Base-by-base conservation (phyloP, 2,329 filamentous ascomycete genomes). In the Paramyrothecium roridum region DNA sequence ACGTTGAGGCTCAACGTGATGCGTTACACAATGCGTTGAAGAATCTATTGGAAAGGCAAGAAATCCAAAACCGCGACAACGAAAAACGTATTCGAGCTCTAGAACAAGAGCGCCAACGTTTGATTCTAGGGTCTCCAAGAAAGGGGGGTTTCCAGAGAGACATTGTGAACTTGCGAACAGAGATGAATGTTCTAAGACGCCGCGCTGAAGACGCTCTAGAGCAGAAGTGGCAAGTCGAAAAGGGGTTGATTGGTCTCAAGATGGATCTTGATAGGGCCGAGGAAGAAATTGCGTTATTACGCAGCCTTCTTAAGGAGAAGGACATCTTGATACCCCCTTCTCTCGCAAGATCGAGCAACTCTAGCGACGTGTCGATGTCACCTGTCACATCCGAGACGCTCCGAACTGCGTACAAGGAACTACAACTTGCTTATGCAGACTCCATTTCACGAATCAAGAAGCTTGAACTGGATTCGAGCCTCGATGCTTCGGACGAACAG, bases 261-360 rank as follows among this genome's bases (percentile, higher is more conserved):
- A 97, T 96, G 89, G 93, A 98, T 67, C 84, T 99, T 46, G 95
- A 98, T 72, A 90, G 93, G 59, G 93, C 95, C 23, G 91, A 97
- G 71, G 90, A 95, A 69, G 95, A 99, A 74, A 96, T 96, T 30
- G 79, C 84, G 45, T 90, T 90, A n/a, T 81, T 99, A 45, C 86
- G 91, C 47, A 83, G 79, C 33, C 78, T 98, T 23, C 81, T 98
- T 20, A 79, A 87, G 57, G 91, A 96, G 70, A 89, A 93, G 62
- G 92, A 97, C 65, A 91, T 93, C 54, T 78, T 87, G 45, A 85
- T 90, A 22, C 86, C 88, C 0, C 85, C 85, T 48, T 81, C 81
- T 17, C 73, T 82, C 55, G 78, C 76, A 52, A 79, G 78, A 54
- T 68, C 70, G 12, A 78, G 76, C 54, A 67, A 60, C 65, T 67